phyloP scores from a whole-genome alignment of 129 eudicot species.

The Arctium lappa region DNA sequence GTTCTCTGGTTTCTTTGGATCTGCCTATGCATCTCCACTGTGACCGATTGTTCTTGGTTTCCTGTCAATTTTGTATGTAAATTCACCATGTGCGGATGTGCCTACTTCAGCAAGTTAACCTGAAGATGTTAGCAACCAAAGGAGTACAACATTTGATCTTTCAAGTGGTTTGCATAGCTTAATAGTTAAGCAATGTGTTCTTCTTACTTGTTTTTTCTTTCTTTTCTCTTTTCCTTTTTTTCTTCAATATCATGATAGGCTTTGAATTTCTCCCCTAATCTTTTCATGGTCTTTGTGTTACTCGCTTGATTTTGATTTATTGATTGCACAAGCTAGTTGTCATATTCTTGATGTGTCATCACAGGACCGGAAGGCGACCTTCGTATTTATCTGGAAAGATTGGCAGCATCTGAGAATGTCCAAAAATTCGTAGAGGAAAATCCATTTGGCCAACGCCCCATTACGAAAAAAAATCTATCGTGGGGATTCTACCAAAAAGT shows the following conservation, averaged over 20 bases:
- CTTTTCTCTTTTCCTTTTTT: background rate
- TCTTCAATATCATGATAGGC: background rate
- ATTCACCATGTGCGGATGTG: no score
- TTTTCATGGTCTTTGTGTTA: background rate
- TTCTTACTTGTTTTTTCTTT: background rate
- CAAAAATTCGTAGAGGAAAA: conserved; percentile 63
- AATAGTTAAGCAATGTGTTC: background rate
- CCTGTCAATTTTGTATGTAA: no score
- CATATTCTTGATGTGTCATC: conserved; percentile 20
- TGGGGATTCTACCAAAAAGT: conserved; percentile 65
- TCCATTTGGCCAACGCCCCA: conserved; percentile 73
- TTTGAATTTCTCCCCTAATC: background rate
- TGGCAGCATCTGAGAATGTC: conserved; percentile 61
- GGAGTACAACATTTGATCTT: no score
- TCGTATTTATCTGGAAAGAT: conserved; percentile 59
- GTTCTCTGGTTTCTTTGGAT: no score
- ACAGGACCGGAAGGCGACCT: conserved; percentile 75
- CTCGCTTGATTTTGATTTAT: background rate
- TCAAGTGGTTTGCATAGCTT: no score
- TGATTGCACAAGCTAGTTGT: background rate
- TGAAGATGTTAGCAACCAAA: no score
- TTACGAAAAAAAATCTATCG: conserved; percentile 45
- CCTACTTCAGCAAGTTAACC: no score
- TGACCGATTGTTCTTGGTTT: no score
- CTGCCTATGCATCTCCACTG: no score